Percentiles rank a stretch among this genome's conserved stretches.
Conservation (phyloP, 2,329 filamentous ascomycete species). For the Aspergillus transmontanensis region DNA sequence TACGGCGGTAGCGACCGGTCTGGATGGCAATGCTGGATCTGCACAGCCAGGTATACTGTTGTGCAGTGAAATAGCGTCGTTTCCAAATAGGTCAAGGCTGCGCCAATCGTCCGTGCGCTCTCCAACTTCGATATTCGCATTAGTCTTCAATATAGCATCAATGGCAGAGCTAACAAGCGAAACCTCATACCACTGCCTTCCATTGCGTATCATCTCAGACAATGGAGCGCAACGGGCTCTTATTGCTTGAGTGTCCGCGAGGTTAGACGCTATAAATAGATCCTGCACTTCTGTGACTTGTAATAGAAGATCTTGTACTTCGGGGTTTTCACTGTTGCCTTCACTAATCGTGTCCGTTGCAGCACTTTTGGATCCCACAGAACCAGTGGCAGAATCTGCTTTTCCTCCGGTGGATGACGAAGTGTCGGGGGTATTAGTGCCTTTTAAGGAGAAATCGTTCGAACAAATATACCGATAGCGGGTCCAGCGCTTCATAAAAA, state of each 20-base stretch:
- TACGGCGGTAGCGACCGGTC: slow-evolving; percentile 28
- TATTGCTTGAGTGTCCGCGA: slow-evolving; percentile 26
- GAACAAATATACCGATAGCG: slow-evolving; percentile 29
- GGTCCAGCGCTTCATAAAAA: slow-evolving; percentile 38
- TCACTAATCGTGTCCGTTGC: neutral
- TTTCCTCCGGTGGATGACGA: neutral
- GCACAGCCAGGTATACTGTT: slow-evolving; percentile 10
- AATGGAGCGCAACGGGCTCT: slow-evolving; percentile 29
- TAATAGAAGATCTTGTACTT: slow-evolving; percentile 31
- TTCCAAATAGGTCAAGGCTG: slow-evolving; percentile 32
- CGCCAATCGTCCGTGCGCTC: slow-evolving; percentile 35
- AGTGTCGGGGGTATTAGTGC: neutral
- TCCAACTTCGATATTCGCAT: slow-evolving; percentile 37
- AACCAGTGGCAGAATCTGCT: neutral
- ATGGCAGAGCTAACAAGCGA: slow-evolving; percentile 41
- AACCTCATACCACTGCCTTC: slow-evolving; percentile 43
- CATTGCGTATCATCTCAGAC: slow-evolving; percentile 34
- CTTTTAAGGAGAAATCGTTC: neutral
- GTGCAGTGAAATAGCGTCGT: slow-evolving; percentile 20
- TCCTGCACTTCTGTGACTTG: slow-evolving; percentile 45
- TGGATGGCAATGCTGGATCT: neutral
- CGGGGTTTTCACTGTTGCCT: slow-evolving; percentile 11
- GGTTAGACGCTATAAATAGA: slow-evolving; percentile 29
- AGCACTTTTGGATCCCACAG: neutral
- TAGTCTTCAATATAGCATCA: slow-evolving; percentile 36